Base-by-base conservation (phyloP, 345 rosid genomes). In the Physaria fendleri region DNA sequence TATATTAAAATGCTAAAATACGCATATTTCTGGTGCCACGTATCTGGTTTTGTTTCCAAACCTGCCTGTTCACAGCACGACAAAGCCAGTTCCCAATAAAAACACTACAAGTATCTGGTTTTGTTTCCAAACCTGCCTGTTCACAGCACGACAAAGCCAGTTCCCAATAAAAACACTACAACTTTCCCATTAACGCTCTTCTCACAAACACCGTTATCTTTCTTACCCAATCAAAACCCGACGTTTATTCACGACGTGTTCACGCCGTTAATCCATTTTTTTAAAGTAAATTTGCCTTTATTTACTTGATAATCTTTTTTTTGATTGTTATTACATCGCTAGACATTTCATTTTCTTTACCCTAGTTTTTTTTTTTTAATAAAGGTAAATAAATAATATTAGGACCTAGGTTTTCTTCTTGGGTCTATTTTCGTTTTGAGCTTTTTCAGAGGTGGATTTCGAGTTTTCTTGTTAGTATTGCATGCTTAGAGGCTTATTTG, bases 1-100 rank as follows among this genome's bases (percentile, higher is more conserved):
- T 41, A 49, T 44, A 21, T 3, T 1, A 12, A 3, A 3, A 13
- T 2, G 45, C 68, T 81, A 81, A 44, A 39, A 29, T 74, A 57
- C 79, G 59, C 78, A 15, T 6, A 3, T 4, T n/a, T n/a, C 4
- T 21, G 60, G 74, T 77, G 74, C 72, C 45, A 38, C 54, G 66
- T 59, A 6, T 2, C 1, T 32, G 24, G 24, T 32, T 4, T 32
- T 32, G 9, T 32, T 39, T 20, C 78, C 66, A 74, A 73, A 76
- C 83, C 75, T 84, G 88, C 88, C 78, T 69, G 95, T 84, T 79
- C 60, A 77, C 72, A 70, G 87, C 84, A 78, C 85, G 87, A 82
- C 90, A 85, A 76, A 56, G 66, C 78, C 81, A 74, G 62, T 84
- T 77, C 76, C 81, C 83, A 72, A 61, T 76, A 79, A 77, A 82